Base-by-base conservation (phyloP, 2,329 filamentous ascomycete genomes). In the Pseudopithomyces maydicus region DNA sequence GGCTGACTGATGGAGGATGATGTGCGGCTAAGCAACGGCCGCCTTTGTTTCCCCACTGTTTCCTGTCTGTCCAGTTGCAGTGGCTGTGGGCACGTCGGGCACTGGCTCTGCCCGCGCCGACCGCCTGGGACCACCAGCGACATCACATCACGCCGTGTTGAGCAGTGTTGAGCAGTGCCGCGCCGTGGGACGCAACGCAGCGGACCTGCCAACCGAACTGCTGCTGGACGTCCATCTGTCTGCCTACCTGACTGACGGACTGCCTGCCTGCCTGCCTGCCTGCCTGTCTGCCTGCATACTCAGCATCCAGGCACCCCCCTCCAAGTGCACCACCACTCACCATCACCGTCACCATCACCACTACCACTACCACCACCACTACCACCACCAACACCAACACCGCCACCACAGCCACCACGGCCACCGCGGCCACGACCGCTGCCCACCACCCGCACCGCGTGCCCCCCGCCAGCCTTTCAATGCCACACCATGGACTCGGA, bases 401-500 rank as follows among this genome's bases (percentile, higher is more conserved):
- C 32, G 23, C 3, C 15, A 23, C 43, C 14, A 45, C 23, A 11
- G 10, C 22, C 11, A 6, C n/a, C 44, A 12, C 29, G 32, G 5
- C 14, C n/a, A 22, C n/a, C 20, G 17, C 26, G 33, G 12, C n/a
- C n/a, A 19, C 35, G 33, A 39, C 20, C 46, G 22, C n/a, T 33
- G 10, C 11, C 45, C 14, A 11, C 35, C 20, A 2, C n/a, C 46
- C 35, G 23, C 23, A n/a, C 26, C 17, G n/a, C 46, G 22, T 8
- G n/a, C 32, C 17, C 10, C 15, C 45, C 6, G 44, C 23, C 23
- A 33, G 7, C 44, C 19, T 19, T 43, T 56, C 68, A 66, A 73
- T 74, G 71, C 62, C 54, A 61, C 67, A 70, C 62, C 56, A 75
- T 75, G 72, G 73, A 76, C 53, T 64, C 73, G 44, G 64, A 67